These are phyloP conservation scores for Haplosporangium sp. DNA, from an alignment of 371 early-diverging fungal species.

Conservation along the genomic window DNA sequence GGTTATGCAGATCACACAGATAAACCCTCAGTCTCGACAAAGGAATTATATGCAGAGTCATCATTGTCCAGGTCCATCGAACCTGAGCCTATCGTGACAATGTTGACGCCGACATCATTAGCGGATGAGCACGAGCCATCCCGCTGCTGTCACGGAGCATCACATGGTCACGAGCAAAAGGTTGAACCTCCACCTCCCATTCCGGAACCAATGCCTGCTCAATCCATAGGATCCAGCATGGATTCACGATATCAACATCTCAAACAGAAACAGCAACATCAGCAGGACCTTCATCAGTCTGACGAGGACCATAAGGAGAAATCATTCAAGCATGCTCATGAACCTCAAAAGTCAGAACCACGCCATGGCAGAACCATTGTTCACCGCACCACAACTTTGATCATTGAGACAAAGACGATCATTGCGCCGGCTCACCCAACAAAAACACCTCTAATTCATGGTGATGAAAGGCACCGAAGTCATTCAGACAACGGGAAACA, in stretches of 20 bases:
- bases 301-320: not conserved
- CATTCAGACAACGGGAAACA: not conserved
- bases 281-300: not conserved
- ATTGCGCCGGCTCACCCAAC: slow-evolving; percentile 14
- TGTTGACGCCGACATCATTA: not conserved
- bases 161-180: slow-evolving; percentile 5
- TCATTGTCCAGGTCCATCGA: not conserved
- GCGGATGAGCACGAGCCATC: not conserved
- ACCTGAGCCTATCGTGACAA: slow-evolving; percentile 25
- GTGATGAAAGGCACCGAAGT: not conserved
- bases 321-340: not conserved
- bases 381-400: slow-evolving; percentile 31
- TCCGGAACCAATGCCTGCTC: slow-evolving; percentile 26
- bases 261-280: not conserved
- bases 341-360: no score
- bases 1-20: not conserved
- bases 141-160: not conserved
- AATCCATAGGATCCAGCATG: not conserved
- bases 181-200: slow-evolving; percentile 22
- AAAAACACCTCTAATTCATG: not conserved
- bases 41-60: slow-evolving; percentile 6
- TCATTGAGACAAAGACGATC: slow-evolving; percentile 39
- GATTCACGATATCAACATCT: not conserved
- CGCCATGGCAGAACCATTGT: no score
- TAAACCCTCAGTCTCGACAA: not conserved